A percentile compares a stretch with the other conserved stretches of the same genome.
These are phyloP conservation scores for Catharanthus roseus DNA, from an alignment of 257 asterid genomes.

Conservation along the genomic window DNA sequence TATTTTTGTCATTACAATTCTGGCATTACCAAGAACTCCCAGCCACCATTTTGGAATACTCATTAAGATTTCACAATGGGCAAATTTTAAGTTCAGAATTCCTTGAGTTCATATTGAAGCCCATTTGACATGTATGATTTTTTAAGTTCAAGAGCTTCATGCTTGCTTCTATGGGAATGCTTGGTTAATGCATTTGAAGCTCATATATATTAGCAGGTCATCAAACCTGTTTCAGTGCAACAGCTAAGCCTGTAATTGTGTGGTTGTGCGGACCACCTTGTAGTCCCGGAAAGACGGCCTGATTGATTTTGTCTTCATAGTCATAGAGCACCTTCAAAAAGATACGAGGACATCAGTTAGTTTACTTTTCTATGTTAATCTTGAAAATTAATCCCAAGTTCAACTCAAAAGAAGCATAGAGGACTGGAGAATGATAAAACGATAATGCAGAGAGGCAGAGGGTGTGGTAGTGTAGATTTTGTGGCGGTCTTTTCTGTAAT, in stretches of 20 bases:
- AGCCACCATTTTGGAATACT: background rate
- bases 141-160: constrained; percentile 1
- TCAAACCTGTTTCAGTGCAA: constrained; percentile 83
- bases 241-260: constrained; percentile 93
- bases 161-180: background rate
- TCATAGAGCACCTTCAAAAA: constrained; percentile 67
- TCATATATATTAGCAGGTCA: background rate
- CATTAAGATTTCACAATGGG: background rate
- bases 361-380: background rate
- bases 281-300: constrained; percentile 98
- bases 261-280: constrained; percentile 99
- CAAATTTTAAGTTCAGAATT: background rate
- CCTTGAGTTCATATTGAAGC: background rate
- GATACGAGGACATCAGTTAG: background rate
- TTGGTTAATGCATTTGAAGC: background rate
- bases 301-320: constrained; percentile 87
- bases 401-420: background rate
- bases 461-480: constrained; percentile 16
- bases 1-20: background rate
- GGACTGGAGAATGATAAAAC: background rate
- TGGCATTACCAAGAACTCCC: background rate
- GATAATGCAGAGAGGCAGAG: background rate
- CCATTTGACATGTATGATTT: background rate
- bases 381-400: background rate
- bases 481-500: constrained; percentile 30